Percentiles rank a stretch among this genome's conserved stretches.
Conservation (phyloP, 148 eudicot species). For the Rhododendron simsii region DNA sequence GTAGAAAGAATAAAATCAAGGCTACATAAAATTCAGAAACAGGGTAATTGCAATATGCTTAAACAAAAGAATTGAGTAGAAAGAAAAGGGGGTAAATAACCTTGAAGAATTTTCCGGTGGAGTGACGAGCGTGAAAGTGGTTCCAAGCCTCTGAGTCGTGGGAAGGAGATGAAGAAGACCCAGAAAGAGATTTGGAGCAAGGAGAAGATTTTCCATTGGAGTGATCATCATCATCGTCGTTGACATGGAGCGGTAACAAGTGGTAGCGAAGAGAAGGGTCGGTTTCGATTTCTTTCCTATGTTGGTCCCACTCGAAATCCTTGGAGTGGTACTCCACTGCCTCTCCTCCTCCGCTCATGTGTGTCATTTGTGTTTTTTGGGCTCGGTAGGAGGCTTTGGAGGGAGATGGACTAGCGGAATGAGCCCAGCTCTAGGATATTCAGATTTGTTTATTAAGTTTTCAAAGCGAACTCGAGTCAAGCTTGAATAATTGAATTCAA, state of each 20-base stretch:
- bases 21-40: neutral
- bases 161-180: conserved; percentile 7
- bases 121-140: conserved; percentile 72
- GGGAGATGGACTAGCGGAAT: neutral
- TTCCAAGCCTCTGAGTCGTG: conserved; percentile 65
- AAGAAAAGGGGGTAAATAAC: conserved; percentile 15
- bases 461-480: no score
- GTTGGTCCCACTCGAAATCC: conserved; percentile 82
- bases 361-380: neutral
- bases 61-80: neutral
- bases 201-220: neutral
- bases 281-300: conserved; percentile 44
- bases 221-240: neutral
- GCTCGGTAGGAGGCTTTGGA: neutral
- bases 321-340: conserved; percentile 60
- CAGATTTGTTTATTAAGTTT: no score
- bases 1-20: neutral
- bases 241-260: conserved; percentile 21
- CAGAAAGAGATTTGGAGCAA: neutral
- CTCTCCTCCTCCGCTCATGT: conserved; percentile 13
- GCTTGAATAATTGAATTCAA: no score
- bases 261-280: conserved; percentile 60
- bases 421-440: no score
- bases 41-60: neutral
- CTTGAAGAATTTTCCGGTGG: conserved; percentile 95